Conservation (phyloP, 2,329 filamentous ascomycete genomes). For the Plectosphaerella sp. region DNA sequence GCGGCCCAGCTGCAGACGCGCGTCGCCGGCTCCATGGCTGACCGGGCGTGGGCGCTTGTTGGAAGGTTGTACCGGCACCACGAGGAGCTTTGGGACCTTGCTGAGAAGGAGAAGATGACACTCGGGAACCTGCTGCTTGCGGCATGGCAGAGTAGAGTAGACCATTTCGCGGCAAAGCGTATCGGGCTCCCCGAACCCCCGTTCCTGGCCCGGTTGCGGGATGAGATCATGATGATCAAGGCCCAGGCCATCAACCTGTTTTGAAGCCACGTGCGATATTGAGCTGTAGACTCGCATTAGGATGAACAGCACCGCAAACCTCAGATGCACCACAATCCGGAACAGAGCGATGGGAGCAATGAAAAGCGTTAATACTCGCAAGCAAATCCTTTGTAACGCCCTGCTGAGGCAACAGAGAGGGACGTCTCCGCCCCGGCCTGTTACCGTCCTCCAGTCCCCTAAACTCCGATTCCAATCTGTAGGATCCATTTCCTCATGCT, state of each 20-base stretch:
- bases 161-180: not conserved
- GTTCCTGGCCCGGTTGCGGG: not conserved
- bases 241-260: not conserved
- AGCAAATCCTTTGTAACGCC: not conserved
- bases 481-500: not conserved
- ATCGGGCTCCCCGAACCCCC: not conserved
- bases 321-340: not conserved
- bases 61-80: slow-evolving; percentile 42
- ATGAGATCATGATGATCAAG: slow-evolving; percentile 5
- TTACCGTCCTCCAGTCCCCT: not conserved
- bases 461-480: not conserved
- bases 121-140: not conserved
- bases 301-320: not conserved
- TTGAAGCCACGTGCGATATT: too few species aligned
- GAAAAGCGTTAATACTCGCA: not conserved
- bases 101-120: slow-evolving; percentile 27
- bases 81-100: slow-evolving; percentile 43
- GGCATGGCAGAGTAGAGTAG: not conserved
- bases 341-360: not conserved
- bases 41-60: slow-evolving; percentile 46
- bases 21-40: slow-evolving; percentile 42
- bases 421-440: not conserved
- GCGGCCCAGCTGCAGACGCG: slow-evolving; percentile 47
- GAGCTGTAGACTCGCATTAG: too few species aligned
- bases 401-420: not conserved